These are phyloP conservation scores for Aspergillus indologenus DNA, from an alignment of 495 filamentous ascomycete genomes.

Conservation along the genomic window DNA sequence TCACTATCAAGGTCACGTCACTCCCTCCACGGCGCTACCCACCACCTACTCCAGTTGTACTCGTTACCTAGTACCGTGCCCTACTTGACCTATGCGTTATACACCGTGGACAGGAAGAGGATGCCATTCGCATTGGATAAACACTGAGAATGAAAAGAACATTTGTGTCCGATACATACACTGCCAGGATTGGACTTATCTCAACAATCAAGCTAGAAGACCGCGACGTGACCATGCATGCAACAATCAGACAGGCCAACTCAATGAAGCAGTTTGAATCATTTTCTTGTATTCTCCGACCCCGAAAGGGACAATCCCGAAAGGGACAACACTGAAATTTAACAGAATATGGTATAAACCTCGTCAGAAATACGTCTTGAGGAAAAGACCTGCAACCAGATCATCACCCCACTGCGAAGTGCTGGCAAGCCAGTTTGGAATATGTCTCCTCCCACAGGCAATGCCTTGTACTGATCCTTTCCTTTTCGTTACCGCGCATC, in stretches of 20 bases:
- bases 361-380: constrained; percentile 26
- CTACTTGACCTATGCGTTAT: too few species aligned
- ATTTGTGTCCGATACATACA: neutral
- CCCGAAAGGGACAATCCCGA: constrained; percentile 9
- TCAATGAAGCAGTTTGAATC: constrained; percentile 1
- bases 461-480: constrained; percentile 6
- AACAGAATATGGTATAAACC: constrained; percentile 28
- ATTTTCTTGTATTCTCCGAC: constrained; percentile 9
- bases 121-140: too few species aligned
- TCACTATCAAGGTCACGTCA: neutral
- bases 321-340: constrained; percentile 17
- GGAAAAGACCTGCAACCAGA: constrained; percentile 23
- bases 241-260: neutral
- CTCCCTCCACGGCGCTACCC: too few species aligned
- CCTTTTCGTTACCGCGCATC: constrained; percentile 18
- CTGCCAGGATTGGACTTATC: neutral
- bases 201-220: neutral
- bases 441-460: neutral
- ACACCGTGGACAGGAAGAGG: too few species aligned
- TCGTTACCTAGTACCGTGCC: too few species aligned
- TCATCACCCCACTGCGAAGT: constrained; percentile 18
- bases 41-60: too few species aligned
- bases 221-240: neutral
- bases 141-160: too few species aligned
- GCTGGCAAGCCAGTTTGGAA: constrained; percentile 2